Conservation (phyloP, 2,329 filamentous ascomycete genomes). For the Colletotrichum tofieldiae region DNA sequence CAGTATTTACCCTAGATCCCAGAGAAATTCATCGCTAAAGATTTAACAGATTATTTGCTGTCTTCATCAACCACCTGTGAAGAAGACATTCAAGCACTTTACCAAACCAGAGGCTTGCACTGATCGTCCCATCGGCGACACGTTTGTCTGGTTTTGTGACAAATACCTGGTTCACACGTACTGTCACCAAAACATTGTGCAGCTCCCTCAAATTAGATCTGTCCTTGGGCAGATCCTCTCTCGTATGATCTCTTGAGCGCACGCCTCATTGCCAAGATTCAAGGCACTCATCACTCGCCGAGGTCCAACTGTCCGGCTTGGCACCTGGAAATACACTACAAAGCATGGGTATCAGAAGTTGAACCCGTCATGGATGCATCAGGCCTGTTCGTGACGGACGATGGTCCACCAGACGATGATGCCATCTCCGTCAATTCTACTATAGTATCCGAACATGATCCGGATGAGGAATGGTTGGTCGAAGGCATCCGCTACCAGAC, state of each 20-base stretch:
- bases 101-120: not conserved
- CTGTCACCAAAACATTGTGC: not conserved
- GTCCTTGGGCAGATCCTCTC: too few species aligned
- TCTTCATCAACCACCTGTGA: not conserved
- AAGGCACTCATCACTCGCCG: too few species aligned
- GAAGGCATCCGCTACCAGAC: slow-evolving; percentile 57
- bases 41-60: not conserved
- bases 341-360: not conserved
- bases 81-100: not conserved
- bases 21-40: not conserved
- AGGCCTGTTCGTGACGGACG: slow-evolving; percentile 27
- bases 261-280: not conserved
- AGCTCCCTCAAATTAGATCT: not conserved
- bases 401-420: slow-evolving; percentile 39
- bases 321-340: too few species aligned
- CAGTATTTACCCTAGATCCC: not conserved
- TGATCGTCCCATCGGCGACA: not conserved
- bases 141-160: too few species aligned
- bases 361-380: slow-evolving; percentile 19
- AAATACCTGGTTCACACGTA: not conserved
- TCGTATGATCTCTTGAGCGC: not conserved
- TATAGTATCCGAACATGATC: slow-evolving; percentile 51
- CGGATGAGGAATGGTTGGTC: slow-evolving; percentile 65
- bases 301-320: not conserved
- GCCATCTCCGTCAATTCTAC: slow-evolving; percentile 55